phyloP scores from a whole-genome alignment of 495 filamentous ascomycete species.

The Cenococcum geophilum region DNA sequence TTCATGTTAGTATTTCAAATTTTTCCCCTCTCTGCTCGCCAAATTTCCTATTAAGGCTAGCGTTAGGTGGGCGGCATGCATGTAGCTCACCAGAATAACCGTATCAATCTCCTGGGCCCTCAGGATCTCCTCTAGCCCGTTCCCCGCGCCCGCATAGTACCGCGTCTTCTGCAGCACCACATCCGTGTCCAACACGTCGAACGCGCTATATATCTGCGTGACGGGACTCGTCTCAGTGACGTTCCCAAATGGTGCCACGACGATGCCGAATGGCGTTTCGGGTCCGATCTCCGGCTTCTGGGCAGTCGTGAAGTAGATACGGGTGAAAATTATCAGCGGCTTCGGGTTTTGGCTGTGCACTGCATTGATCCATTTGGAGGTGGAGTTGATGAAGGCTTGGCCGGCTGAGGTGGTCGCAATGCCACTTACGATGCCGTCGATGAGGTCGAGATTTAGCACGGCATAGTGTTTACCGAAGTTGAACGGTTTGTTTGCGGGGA shows the following conservation, averaged over 20 bases:
- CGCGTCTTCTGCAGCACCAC: slow-evolving; percentile 42
- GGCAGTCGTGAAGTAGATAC: slow-evolving; percentile 36
- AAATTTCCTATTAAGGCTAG: slow-evolving; percentile 40
- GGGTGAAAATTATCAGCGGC: slow-evolving; percentile 42
- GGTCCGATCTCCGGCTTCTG: slow-evolving; percentile 36
- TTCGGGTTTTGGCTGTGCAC: slow-evolving; percentile 36
- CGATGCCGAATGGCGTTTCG: slow-evolving; percentile 36
- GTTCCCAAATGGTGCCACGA: slow-evolving; percentile 29
- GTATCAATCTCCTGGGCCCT: slow-evolving; percentile 41
- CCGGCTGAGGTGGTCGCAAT: slow-evolving; percentile 32
- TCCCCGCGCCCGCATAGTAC: slow-evolving; percentile 43
- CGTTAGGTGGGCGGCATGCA: no score
- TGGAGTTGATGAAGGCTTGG: slow-evolving; percentile 30
- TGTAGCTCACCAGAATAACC: slow-evolving; percentile 32
- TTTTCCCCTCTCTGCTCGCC: background rate
- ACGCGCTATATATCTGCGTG: slow-evolving; percentile 35
- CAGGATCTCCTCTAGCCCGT: slow-evolving; percentile 43
- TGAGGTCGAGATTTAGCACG: slow-evolving; percentile 38
- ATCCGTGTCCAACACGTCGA: slow-evolving; percentile 36
- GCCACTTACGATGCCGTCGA: slow-evolving; percentile 18
- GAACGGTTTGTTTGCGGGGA: slow-evolving; percentile 11
- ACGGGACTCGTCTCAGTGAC: slow-evolving; percentile 20
- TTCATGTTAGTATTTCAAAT: background rate
- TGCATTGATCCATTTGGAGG: slow-evolving; percentile 39
- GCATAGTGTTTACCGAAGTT: slow-evolving; percentile 40